Evolutionary conservation across 2,329 filamentous ascomycete genomes (phyloP).

Genomic region (Fusarium sp.): DNA sequence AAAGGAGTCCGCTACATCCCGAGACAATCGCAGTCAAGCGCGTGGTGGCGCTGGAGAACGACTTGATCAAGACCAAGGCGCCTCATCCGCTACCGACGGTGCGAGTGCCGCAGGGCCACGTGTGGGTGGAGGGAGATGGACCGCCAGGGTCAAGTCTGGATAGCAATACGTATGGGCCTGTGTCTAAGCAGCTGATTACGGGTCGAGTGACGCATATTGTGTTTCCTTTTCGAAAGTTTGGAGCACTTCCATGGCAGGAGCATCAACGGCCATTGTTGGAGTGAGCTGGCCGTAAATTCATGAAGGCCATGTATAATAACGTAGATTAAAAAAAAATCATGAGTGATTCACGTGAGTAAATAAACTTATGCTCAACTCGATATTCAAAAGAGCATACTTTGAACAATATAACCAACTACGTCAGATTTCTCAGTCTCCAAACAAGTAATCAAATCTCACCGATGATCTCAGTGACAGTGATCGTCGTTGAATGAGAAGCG

Average conservation of each 20-base stretch:
- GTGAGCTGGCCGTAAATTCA: conserved; percentile 1
- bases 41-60: conserved; percentile 85
- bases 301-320: conserved; percentile 10
- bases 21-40: conserved; percentile 83
- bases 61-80: conserved; percentile 77
- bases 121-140: conserved; percentile 97
- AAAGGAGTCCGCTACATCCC: conserved; percentile 79
- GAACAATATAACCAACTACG: too few relatives aligned
- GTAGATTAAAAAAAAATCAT: not conserved
- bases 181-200: conserved; percentile 81
- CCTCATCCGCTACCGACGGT: conserved; percentile 71
- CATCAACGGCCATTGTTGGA: conserved; percentile 54
- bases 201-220: conserved; percentile 82
- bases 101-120: conserved; percentile 83
- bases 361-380: not conserved
- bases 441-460: not conserved
- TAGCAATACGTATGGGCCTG: conserved; percentile 91
- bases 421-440: not conserved
- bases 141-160: conserved; percentile 79
- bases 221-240: conserved; percentile 75
- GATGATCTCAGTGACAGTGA: conserved; percentile 9
- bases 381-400: not conserved
- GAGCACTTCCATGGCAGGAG: conserved; percentile 72
- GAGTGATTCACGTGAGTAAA: not conserved
- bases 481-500: not conserved